phyloP scores from a whole-genome alignment of 495 filamentous ascomycete species.

The Penicillium mononematosum region DNA sequence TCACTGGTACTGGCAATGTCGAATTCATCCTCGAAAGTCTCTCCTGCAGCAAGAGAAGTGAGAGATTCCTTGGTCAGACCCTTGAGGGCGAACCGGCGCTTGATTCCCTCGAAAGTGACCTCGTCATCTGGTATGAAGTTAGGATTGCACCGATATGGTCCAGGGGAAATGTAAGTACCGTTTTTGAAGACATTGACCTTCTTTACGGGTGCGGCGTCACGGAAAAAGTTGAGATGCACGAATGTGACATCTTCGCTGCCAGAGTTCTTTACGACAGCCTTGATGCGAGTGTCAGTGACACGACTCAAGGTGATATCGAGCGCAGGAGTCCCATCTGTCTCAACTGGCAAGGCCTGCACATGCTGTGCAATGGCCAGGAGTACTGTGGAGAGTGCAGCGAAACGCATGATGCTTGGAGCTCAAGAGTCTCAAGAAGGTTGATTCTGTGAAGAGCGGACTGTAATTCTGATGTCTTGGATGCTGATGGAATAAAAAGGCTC shows the following conservation, averaged over 20 bases:
- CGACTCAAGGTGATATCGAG: constrained; percentile 54
- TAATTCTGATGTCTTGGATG: background rate
- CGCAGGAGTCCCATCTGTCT: constrained; percentile 41
- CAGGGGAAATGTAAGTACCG: constrained; percentile 33
- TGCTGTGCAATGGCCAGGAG: constrained; percentile 46
- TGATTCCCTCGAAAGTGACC: constrained; percentile 59
- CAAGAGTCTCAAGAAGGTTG: background rate
- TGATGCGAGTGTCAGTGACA: constrained; percentile 55
- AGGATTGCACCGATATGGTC: background rate
- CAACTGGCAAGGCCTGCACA: constrained; percentile 40
- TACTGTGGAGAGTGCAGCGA: constrained; percentile 18
- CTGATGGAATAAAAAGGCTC: background rate
- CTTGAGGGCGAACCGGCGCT: constrained; percentile 44
- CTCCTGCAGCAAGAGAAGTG: constrained; percentile 54
- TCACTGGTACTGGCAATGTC: constrained; percentile 58
- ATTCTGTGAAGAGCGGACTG: background rate
- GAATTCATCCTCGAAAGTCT: constrained; percentile 55
- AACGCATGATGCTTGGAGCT: constrained; percentile 17
- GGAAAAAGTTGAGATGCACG: constrained; percentile 62
- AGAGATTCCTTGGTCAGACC: constrained; percentile 53
- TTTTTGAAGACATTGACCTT: constrained; percentile 58
- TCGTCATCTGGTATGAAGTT: constrained; percentile 37
- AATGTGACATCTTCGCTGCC: constrained; percentile 55
- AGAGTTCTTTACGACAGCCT: constrained; percentile 60
- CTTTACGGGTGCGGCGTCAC: constrained; percentile 56